A percentile compares a stretch with the other conserved stretches of the same genome.
phyloP scores from a whole-genome alignment of 495 filamentous ascomycete genomes.

The Penicillium coprophilum region DNA sequence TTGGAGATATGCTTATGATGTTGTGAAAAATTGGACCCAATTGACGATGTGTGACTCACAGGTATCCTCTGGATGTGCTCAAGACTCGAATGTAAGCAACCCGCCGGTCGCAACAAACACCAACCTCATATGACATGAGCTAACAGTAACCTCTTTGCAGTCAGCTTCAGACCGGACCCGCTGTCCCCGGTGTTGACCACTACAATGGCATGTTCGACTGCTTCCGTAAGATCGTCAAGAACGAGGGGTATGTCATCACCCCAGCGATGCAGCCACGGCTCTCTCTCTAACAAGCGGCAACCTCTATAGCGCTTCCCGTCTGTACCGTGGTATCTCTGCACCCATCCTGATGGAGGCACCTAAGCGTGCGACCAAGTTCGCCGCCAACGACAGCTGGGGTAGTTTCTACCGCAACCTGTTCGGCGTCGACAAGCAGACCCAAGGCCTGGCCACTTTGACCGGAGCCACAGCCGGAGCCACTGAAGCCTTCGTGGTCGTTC shows the following conservation, averaged over 20 bases:
- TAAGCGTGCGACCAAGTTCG: constrained; percentile 98
- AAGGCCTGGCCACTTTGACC: constrained; percentile 83
- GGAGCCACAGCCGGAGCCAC: constrained; percentile 94
- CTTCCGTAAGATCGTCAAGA: constrained; percentile 90
- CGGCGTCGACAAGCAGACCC: constrained; percentile 81
- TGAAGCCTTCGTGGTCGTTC: constrained; percentile 92
- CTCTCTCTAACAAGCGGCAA: constrained; percentile 9
- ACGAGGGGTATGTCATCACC: constrained; percentile 71
- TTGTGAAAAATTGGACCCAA: neutral
- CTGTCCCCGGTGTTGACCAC: constrained; percentile 62
- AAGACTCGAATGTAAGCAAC: constrained; percentile 89
- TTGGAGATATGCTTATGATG: neutral
- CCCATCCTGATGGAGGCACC: constrained; percentile 99
- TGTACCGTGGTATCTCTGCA: constrained; percentile 94
- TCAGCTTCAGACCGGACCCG: constrained; percentile 78
- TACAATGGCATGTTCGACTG: constrained; percentile 99
- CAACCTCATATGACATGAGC: constrained; percentile 9
- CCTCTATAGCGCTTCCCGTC: constrained; percentile 65
- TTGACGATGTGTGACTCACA: constrained; percentile 37
- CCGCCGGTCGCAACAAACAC: constrained; percentile 19
- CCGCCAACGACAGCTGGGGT: constrained; percentile 98
- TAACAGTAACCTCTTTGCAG: constrained; percentile 43
- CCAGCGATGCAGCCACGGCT: neutral
- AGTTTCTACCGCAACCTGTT: constrained; percentile 84
- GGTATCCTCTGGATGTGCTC: constrained; percentile 98